phyloP scores from a whole-genome alignment of 768 basidiomycete genomes.

The Neoboletus magnificus region DNA sequence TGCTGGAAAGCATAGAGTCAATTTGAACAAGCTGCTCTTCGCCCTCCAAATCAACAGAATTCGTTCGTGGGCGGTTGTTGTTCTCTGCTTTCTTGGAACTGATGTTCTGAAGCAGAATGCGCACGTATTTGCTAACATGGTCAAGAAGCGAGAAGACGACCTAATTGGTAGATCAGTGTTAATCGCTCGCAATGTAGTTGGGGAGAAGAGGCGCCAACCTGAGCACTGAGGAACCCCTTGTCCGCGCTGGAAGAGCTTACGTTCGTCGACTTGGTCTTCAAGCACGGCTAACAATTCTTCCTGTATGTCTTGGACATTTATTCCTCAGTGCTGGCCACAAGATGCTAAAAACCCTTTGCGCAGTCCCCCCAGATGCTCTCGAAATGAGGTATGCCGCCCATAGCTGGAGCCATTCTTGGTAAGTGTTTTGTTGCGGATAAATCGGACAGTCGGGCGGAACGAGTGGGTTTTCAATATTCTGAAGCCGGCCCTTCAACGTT shows the following conservation, averaged over 20 bases:
- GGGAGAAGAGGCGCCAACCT: conserved; percentile 48
- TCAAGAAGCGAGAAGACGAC: conserved; percentile 93
- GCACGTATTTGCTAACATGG: conserved; percentile 89
- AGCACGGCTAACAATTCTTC: conserved; percentile 78
- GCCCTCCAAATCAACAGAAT: conserved; percentile 33
- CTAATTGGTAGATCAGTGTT: conserved; percentile 39
- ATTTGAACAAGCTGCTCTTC: conserved; percentile 66
- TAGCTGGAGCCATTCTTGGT: conserved; percentile 92
- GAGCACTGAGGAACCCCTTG: conserved; percentile 89
- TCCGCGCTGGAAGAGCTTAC: conserved; percentile 61
- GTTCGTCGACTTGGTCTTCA: conserved; percentile 74
- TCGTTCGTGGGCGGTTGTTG: conserved; percentile 46
- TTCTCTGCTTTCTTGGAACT: conserved; percentile 46
- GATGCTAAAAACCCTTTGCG: conserved; percentile 69
- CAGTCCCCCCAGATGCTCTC: conserved; percentile 52
- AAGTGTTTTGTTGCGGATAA: conserved; percentile 72
- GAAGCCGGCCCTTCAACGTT: conserved; percentile 67
- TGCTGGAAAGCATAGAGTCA: conserved; percentile 80
- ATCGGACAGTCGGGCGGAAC: conserved; percentile 61
- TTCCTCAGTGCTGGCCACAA: conserved; percentile 77
- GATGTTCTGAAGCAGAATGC: conserved; percentile 66
- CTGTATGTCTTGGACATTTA: conserved; percentile 67
- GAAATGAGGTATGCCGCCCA: conserved; percentile 85
- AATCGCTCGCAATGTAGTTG: not conserved
- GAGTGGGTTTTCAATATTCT: conserved; percentile 42